A percentile compares a stretch with the other conserved stretches of the same genome.
phyloP scores from a whole-genome alignment of 805 yeast species.

The Tanozyma kutaoensis region DNA sequence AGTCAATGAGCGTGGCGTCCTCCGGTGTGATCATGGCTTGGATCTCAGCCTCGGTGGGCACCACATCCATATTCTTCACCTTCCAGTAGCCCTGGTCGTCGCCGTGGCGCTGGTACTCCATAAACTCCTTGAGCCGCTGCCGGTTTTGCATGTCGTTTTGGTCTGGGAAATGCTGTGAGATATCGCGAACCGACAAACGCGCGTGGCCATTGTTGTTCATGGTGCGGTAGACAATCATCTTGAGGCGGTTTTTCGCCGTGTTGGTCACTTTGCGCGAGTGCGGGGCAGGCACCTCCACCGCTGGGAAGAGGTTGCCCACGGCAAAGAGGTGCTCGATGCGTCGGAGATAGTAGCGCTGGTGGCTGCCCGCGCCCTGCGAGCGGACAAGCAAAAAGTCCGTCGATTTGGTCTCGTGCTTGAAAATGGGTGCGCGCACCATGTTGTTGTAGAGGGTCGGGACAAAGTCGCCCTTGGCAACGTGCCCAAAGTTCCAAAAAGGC shows the following conservation, averaged over 20 bases:
- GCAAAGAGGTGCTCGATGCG: conserved; percentile 62
- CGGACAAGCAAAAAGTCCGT: conserved; percentile 78
- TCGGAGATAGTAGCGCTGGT: conserved; percentile 57
- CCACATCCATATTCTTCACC: conserved; percentile 37
- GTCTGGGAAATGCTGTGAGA: conserved; percentile 87
- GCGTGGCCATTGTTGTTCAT: conserved; percentile 63
- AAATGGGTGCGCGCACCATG: conserved; percentile 85
- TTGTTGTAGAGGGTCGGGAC: conserved; percentile 91
- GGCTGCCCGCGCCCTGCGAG: conserved; percentile 69
- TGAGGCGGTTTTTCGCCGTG: conserved; percentile 78
- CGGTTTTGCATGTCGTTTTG: conserved; percentile 96
- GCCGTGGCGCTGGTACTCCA: conserved; percentile 93
- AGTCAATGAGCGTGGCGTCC: conserved; percentile 73
- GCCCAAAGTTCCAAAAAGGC: conserved; percentile 98
- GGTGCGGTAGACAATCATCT: conserved; percentile 86
- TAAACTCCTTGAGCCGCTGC: conserved; percentile 89
- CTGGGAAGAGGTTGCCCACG: conserved; percentile 90
- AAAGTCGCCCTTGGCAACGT: conserved; percentile 85
- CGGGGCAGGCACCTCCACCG: conserved; percentile 93
- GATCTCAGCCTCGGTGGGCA: conserved; percentile 67
- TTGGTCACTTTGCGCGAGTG: conserved; percentile 93
- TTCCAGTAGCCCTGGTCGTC: conserved; percentile 95
- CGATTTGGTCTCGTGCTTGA: conserved; percentile 62
- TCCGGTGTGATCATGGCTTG: conserved; percentile 85
- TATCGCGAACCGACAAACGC: conserved; percentile 74